Evolutionary conservation across 2,329 filamentous ascomycete species (phyloP).

Genomic region (Aspergillus neoniger): DNA sequence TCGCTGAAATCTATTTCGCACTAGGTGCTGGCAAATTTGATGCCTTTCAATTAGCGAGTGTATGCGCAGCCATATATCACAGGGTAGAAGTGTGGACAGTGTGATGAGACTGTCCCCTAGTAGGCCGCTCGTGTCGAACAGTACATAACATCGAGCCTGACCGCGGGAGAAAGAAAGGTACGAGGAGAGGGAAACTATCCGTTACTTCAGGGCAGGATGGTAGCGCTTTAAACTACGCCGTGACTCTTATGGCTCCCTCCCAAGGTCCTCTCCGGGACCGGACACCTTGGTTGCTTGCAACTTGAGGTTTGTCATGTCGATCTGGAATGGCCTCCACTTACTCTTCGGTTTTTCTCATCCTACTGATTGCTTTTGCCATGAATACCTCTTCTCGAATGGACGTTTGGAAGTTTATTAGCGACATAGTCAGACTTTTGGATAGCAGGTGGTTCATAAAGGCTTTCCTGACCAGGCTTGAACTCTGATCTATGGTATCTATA

Average conservation of each 20-base stretch:
- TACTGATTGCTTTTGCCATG: neutral
- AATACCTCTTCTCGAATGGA: too few relatives aligned
- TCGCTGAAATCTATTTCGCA: too few relatives aligned
- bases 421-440: neutral
- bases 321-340: neutral
- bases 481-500: neutral
- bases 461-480: neutral
- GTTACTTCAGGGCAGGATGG: too few relatives aligned
- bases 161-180: neutral
- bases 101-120: neutral
- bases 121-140: neutral
- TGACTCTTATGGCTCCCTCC: neutral
- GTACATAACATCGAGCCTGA: neutral
- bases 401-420: neutral
- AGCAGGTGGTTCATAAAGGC: neutral
- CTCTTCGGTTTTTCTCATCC: neutral
- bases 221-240: neutral
- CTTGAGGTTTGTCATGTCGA: neutral
- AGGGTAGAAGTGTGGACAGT: neutral
- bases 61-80: neutral
- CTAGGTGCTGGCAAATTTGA: too few relatives aligned
- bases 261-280: constrained; percentile 3
- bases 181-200: neutral
- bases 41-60: too few relatives aligned
- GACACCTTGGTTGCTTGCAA: constrained; percentile 1